Conservation (phyloP, 768 basidiomycete species). For the Amanita inopinata region DNA sequence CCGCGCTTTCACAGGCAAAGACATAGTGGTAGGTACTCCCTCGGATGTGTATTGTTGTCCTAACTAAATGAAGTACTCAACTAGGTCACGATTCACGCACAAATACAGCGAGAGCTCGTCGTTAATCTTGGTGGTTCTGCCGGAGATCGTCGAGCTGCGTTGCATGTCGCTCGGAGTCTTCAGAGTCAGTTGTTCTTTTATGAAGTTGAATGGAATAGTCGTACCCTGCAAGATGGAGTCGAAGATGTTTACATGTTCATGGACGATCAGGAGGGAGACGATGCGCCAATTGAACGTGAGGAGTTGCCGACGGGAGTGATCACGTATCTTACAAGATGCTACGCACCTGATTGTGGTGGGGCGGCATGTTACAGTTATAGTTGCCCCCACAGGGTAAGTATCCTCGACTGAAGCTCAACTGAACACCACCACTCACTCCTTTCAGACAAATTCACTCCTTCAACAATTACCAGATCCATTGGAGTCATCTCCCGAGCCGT, state of each 20-base stretch:
- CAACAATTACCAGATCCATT: constrained; percentile 17
- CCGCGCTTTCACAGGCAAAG: constrained; percentile 86
- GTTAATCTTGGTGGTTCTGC: constrained; percentile 66
- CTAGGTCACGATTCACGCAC: constrained; percentile 80
- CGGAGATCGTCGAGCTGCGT: constrained; percentile 71
- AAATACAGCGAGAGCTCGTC: constrained; percentile 77
- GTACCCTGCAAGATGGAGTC: constrained; percentile 73
- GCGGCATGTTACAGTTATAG: constrained; percentile 72
- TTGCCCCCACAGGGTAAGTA: constrained; percentile 60
- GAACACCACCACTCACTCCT: constrained; percentile 7
- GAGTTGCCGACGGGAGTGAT: constrained; percentile 83
- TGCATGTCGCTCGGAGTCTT: constrained; percentile 82
- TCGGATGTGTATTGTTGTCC: too few species aligned
- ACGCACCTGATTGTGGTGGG: constrained; percentile 76
- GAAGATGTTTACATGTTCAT: constrained; percentile 93
- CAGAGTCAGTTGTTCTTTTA: constrained; percentile 93
- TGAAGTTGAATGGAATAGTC: constrained; percentile 92
- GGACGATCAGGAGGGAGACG: constrained; percentile 65
- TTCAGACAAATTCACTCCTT: constrained; percentile 23
- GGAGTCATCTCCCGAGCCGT: constrained; percentile 24
- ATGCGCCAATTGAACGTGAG: constrained; percentile 49
- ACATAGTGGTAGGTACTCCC: constrained; percentile 65
- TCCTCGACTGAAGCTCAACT: not conserved
- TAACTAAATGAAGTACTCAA: too few species aligned
- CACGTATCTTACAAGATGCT: constrained; percentile 85